Base-by-base conservation (phyloP, 2,329 filamentous ascomycete genomes). In the Canariomyces notabilis region DNA sequence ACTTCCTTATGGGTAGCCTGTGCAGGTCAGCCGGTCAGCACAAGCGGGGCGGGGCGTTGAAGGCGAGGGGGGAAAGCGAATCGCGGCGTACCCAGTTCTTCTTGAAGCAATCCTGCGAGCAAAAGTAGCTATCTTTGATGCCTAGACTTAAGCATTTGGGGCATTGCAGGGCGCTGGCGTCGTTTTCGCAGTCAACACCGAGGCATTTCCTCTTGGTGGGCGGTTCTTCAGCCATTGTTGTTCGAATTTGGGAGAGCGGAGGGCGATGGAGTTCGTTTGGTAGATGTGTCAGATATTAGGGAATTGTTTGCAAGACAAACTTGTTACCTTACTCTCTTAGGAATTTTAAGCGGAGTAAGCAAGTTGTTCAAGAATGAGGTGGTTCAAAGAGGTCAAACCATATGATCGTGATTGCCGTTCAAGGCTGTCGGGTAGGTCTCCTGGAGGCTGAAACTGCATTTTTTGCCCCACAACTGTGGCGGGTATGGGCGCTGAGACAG, bases 21-120 rank as follows among this genome's bases (percentile, higher is more conserved):
- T 42, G n/a, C 15, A 36, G 23, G 5, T 57, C 45, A 18, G 42
- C 15, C 37, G 22, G 57, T 59, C 49, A 58, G 56, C 42, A 41
- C 6, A 35, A 35, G 26, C 26, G 26, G 9, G 7, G 4, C 4
- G 26, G 26, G 7, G 4, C 14, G 26, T 29, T 29, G 4, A 20
- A 29, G 29, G 33, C 35, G 16, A 36, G 15, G 31, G 36, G 35
- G 26, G 53, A 15, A 23, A 18, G 9, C 19, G 6, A 7, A 11
- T 23, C 32, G 8, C 22, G 18, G 15, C 80, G 59, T 82, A 97
- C 93, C 93, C 93, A 98, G 74, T 89, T 98, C 68, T 83, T 85
- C 77, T 96, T 97, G 73, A 98, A 98, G 75, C 93, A 98, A 59
- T 97, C 93, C 68, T 98, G 93, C 21, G 89, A 89, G 74, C 93